Evolutionary conservation across 2,329 filamentous ascomycete species (phyloP).

Genomic region (Passalora sequoiae): DNA sequence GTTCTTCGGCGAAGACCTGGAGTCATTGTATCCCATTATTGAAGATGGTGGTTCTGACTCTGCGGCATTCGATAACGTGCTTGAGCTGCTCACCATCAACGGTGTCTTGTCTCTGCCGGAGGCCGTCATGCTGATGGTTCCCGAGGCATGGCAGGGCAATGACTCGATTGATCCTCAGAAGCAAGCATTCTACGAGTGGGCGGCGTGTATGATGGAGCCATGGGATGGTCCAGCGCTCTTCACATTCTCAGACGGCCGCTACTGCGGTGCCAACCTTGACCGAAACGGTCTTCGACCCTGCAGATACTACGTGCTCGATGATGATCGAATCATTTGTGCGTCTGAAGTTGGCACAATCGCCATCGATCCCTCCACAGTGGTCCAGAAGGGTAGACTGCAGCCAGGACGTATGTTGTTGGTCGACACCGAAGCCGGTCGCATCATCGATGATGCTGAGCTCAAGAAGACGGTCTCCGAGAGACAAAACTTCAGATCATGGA

Average conservation of each 20-base stretch:
- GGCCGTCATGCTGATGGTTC: conserved; percentile 97
- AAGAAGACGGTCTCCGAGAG: conserved; percentile 83
- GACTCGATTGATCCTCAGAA: conserved; percentile 87
- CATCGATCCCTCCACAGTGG: conserved; percentile 81
- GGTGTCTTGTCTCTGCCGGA: conserved; percentile 91
- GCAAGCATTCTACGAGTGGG: conserved; percentile 97
- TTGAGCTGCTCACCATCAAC: conserved; percentile 91
- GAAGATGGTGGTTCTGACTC: conserved; percentile 96
- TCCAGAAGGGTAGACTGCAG: conserved; percentile 90
- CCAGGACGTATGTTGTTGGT: conserved; percentile 95
- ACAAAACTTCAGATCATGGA: conserved; percentile 82
- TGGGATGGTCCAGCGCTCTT: conserved; percentile 97
- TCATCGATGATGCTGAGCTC: conserved; percentile 89
- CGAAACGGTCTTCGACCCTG: conserved; percentile 92
- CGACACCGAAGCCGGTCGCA: conserved; percentile 82
- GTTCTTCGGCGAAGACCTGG: conserved; percentile 86
- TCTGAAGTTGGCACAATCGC: conserved; percentile 92
- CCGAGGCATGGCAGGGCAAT: conserved; percentile 96
- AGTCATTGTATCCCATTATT: conserved; percentile 85
- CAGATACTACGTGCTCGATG: conserved; percentile 93
- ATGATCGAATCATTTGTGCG: conserved; percentile 94
- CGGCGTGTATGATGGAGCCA: conserved; percentile 96
- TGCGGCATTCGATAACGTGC: conserved; percentile 92
- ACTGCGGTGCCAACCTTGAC: conserved; percentile 94
- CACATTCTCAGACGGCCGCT: conserved; percentile 92